Conservation (phyloP, 2,329 filamentous ascomycete genomes). For the Dactylellina cionopaga region DNA sequence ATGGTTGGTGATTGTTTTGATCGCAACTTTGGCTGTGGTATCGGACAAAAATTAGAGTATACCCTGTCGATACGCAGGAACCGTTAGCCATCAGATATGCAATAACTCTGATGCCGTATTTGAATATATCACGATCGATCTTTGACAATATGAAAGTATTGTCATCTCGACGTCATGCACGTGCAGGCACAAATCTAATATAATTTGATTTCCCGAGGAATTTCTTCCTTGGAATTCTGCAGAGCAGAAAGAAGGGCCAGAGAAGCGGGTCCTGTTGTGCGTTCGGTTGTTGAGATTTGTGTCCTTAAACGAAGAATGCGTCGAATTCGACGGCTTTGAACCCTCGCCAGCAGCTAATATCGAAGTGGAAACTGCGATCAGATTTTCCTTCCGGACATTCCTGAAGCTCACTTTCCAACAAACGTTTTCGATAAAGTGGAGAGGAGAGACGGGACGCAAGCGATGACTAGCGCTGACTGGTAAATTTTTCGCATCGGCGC, state of each 20-base stretch:
- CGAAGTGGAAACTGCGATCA: constrained; percentile 40
- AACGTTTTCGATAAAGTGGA: constrained; percentile 41
- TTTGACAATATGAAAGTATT: not conserved
- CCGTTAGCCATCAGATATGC: constrained; percentile 6
- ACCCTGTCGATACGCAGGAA: not conserved
- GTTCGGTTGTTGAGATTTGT: constrained; percentile 23
- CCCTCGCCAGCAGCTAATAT: constrained; percentile 6
- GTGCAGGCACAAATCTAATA: constrained; percentile 22
- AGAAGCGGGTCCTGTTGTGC: constrained; percentile 21
- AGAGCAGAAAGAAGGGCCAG: not conserved
- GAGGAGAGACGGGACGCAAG: constrained; percentile 26
- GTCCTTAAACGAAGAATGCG: constrained; percentile 35
- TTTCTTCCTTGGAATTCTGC: constrained; percentile 38
- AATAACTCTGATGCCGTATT: constrained; percentile 3
- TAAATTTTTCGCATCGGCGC: not conserved
- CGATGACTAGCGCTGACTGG: constrained; percentile 11
- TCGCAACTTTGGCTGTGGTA: constrained; percentile 13
- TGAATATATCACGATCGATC: not conserved
- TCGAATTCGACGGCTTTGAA: constrained; percentile 2
- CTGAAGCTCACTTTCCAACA: constrained; percentile 40
- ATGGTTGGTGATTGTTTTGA: constrained; percentile 25
- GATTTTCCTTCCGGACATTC: constrained; percentile 41
- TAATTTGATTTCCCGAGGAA: constrained; percentile 34
- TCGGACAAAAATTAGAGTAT: not conserved
- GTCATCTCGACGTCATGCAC: constrained; percentile 16